Conservation (phyloP, 805 yeast genomes). For the Wickerhamiella galacta region DNA sequence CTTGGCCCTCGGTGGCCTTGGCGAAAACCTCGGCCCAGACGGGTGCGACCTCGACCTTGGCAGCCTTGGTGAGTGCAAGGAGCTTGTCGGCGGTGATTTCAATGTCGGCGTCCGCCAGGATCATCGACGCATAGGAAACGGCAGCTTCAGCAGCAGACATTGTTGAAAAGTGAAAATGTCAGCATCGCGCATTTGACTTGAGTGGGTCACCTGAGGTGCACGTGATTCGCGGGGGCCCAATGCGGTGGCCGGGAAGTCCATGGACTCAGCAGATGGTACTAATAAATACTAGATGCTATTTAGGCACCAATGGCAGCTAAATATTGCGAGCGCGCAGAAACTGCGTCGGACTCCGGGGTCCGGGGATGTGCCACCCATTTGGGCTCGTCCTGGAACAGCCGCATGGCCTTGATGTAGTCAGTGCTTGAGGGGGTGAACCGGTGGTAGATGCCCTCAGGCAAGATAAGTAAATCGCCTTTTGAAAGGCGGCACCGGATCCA, state of each 20-base stretch:
- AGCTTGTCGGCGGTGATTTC: slow-evolving; percentile 72
- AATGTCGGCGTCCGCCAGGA: slow-evolving; percentile 82
- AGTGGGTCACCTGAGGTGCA: no score
- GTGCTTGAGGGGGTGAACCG: slow-evolving; percentile 61
- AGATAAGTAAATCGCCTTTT: slow-evolving; percentile 39
- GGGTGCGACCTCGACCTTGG: slow-evolving; percentile 38
- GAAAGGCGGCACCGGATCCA: slow-evolving; percentile 67
- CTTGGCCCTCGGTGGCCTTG: slow-evolving; percentile 71
- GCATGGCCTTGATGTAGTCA: slow-evolving; percentile 54
- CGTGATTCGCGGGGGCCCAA: no score
- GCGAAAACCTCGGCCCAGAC: slow-evolving; percentile 75
- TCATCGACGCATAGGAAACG: slow-evolving; percentile 87
- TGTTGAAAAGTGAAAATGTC: no score
- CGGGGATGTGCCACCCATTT: slow-evolving; percentile 84
- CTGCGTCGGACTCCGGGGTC: slow-evolving; percentile 29
- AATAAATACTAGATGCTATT: background rate
- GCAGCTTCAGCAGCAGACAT: slow-evolving; percentile 77
- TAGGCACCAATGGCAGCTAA: background rate
- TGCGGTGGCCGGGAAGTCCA: no score
- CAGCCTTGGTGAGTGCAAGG: slow-evolving; percentile 55
- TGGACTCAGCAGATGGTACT: no score
- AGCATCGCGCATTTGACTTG: no score
- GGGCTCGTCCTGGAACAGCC: slow-evolving; percentile 87
- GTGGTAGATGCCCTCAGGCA: slow-evolving; percentile 91
- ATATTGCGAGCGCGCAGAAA: background rate